Evolutionary conservation across 441 rosid genomes (phyloP).

Genomic region (Eutrema salsugineum): DNA sequence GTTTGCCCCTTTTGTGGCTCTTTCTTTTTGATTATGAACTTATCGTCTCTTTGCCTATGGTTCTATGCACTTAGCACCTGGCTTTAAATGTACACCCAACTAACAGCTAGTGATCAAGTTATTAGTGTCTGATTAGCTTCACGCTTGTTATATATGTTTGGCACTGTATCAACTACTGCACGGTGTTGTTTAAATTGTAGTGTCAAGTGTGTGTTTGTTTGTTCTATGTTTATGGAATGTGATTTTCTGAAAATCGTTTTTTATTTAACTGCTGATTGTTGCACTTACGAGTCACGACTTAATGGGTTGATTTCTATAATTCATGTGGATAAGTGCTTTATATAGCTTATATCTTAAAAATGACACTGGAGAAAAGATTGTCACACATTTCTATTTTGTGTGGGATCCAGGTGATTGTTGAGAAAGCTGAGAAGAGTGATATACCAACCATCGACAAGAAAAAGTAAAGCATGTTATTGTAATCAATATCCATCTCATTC

Average conservation of each 20-base stretch:
- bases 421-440: slow-evolving; percentile 37
- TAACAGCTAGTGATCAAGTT: not conserved
- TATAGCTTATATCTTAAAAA: not conserved
- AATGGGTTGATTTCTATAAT: not conserved
- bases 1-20: not conserved
- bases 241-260: not conserved
- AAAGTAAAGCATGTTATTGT: slow-evolving; percentile 15
- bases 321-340: not conserved
- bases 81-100: not conserved
- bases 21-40: not conserved
- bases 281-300: not conserved
- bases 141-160: not conserved
- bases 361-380: not conserved
- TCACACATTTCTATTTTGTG: not conserved
- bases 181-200: not conserved
- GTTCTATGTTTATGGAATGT: not conserved
- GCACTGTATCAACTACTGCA: not conserved
- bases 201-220: not conserved
- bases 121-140: not conserved
- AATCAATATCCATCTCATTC: not conserved
- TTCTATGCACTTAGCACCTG: not conserved
- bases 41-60: not conserved
- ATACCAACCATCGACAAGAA: slow-evolving; percentile 39
- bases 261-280: not conserved
- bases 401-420: slow-evolving; percentile 33